Evolutionary conservation across 192 early-diverging fungal genomes (phyloP), one percentile per base, ranked within the genome.

Genomic region (Coemansia sp.): DNA sequence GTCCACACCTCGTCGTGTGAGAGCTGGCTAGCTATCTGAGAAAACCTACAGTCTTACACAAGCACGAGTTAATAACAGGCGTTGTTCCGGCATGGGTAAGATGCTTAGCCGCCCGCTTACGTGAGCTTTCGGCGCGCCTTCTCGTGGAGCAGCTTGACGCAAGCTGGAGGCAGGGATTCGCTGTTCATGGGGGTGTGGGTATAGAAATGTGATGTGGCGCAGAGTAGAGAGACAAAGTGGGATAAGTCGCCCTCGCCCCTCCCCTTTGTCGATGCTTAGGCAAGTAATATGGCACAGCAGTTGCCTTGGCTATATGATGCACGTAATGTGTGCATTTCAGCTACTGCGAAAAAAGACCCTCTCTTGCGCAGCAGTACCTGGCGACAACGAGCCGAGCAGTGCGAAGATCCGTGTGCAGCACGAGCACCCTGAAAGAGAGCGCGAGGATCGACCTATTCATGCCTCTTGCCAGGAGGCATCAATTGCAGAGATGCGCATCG

Each of bases 1-100:
- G 84, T 83, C 84, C 87, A 89, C 6, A 89, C 83, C 69, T 89
- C 88, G 66, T 88, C 84, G 40, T 79, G 85, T 1, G 67, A 72
- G 28, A 89, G 64, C 33, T 76, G 63, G 20, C 73, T 39, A 11
- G 81, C 86, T 63, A 89, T 87, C 40, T 88, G 65, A 13, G 77
- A 73, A 73, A 89, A 89, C 24, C 86, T 87, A 73, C 21, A 55
- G 33, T 16, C 34, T 9, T 23, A 24, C 37, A 53, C 20, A 43
- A 35, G 43, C 3, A 37, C 13, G 9, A 13, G 5, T 14, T 34
- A 5, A 9, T 26, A 48, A 40, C 56, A 63, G 13, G 18, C 1
- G 18, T 20, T 21, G 45, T 20, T 0, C 9, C 9, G 45, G 16
- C 8, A 61, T 21, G 56, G 2, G 6, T 38, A 28, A 43, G 42